Evolutionary conservation across 176 grass and related monocot genomes (phyloP), one percentile per base, ranked within the genome.

Genomic region (Cenchrus americanus): DNA sequence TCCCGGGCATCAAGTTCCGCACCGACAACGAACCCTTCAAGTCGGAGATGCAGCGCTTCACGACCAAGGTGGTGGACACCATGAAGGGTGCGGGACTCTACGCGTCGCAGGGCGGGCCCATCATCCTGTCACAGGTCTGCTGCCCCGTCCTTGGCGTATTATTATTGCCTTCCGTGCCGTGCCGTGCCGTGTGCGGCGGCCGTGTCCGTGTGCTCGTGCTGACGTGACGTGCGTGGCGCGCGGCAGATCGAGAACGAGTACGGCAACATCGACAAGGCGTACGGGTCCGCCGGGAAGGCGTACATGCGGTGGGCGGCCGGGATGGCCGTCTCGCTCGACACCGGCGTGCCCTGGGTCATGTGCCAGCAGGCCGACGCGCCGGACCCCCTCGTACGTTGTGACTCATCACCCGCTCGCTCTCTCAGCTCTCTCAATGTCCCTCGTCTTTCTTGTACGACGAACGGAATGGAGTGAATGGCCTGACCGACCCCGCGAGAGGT

Each of bases 291-390:
- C 5, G 96, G 91, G 3, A 94, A 96, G 89, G 68, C 77, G 2
- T 99, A 99, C 77, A 90, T 99, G 59, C 77, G 82, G 14, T 99
- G 96, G 96, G 69, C 96, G n/a, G 96, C 96, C 76, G 90, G 91
- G 8, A 99, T 99, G 96, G 96, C 96, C 78, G 48, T 92, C 67
- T 87, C 96, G 67, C 93, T 96, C 81, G 87, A 96, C 82, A 99
- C 93, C 64, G 91, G 96, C 86, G 96, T 99, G 24, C 96, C 96
- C 4, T 99, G 96, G 96, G 91, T 99, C 75, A 99, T 99, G 96
- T 99, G 96, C 88, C 91, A 96, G 78, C 96, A 99, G 89, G 1
- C 19, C 80, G 93, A 99, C 92, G 91, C 93, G 30, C 96, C 96
- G 30, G 93, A 94, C 30, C 91, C 93, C 11, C 75, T 99, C 72